Evolutionary conservation across 768 basidiomycete genomes (phyloP).

Genomic region (Naganishia randhawae): DNA sequence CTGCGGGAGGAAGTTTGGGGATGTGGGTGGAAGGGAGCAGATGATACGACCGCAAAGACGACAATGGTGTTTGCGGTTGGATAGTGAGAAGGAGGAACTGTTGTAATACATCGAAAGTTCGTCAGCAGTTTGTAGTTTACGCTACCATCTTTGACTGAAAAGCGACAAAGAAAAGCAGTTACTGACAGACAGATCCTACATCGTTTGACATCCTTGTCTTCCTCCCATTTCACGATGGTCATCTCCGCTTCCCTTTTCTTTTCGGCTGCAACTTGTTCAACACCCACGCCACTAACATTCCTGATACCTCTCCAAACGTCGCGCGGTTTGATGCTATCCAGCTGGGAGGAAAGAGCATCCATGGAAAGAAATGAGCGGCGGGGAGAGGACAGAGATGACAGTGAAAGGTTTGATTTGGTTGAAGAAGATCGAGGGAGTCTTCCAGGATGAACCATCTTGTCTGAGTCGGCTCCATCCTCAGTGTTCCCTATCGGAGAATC

Average conservation of each 20-base stretch:
- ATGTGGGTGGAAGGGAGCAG: constrained; percentile 78
- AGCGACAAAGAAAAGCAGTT: neutral
- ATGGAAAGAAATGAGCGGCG: neutral
- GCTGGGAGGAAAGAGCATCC: constrained; percentile 27
- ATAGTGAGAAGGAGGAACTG: constrained; percentile 73
- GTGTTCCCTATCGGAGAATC: neutral
- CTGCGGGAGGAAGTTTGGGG: constrained; percentile 42
- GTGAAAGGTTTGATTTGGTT: constrained; percentile 69
- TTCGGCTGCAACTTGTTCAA: constrained; percentile 56
- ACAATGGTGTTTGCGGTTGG: constrained; percentile 94
- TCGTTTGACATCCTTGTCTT: constrained; percentile 67
- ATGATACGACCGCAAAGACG: constrained; percentile 87
- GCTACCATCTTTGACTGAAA: too few relatives aligned
- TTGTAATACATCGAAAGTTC: constrained; percentile 31
- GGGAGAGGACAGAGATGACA: constrained; percentile 52
- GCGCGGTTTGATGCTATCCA: constrained; percentile 64
- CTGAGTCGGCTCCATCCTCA: neutral
- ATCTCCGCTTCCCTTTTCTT: constrained; percentile 86
- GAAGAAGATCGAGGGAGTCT: constrained; percentile 39
- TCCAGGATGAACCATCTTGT: constrained; percentile 13
- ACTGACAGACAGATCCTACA: constrained; percentile 80
- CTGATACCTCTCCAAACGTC: constrained; percentile 65
- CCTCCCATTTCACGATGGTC: constrained; percentile 90
- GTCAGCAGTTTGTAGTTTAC: neutral
- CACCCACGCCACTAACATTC: constrained; percentile 55